A percentile compares a stretch with the other conserved stretches of the same genome.
These are phyloP conservation scores for Croton setiger DNA, from an alignment of 441 rosid species.

Conservation along the genomic window DNA sequence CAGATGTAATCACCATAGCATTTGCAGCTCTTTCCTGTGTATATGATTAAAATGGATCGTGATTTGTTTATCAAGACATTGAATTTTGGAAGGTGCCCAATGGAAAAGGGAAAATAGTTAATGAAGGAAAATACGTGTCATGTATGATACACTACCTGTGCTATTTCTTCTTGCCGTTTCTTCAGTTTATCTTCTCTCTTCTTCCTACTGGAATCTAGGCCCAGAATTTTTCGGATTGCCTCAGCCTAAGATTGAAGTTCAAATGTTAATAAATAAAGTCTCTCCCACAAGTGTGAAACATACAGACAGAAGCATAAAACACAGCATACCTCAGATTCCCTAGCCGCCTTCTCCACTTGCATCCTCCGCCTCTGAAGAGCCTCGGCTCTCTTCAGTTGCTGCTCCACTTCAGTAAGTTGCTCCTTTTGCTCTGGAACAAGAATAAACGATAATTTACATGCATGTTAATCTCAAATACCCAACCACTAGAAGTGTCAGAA, in stretches of 20 bases:
- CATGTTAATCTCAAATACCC: neutral
- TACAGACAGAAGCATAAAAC: conserved; percentile 9
- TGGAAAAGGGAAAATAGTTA: no score
- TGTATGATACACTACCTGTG: conserved; percentile 49
- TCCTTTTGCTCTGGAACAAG: conserved; percentile 64
- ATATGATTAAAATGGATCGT: conserved; percentile 4
- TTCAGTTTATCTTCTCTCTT: conserved; percentile 78
- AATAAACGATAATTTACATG: neutral
- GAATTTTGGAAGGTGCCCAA: neutral
- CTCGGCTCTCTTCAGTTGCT: conserved; percentile 86
- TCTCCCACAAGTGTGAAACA: neutral
- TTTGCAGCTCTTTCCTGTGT: conserved; percentile 75
- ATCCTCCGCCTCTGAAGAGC: conserved; percentile 89
- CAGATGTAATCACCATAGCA: conserved; percentile 41
- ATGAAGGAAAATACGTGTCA: neutral
- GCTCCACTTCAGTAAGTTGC: conserved; percentile 77
- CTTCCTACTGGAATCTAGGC: conserved; percentile 91
- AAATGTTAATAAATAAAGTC: neutral
- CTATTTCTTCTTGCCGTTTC: conserved; percentile 75
- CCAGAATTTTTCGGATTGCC: conserved; percentile 90
- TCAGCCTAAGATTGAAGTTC: conserved; percentile 48
- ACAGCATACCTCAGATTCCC: conserved; percentile 73
- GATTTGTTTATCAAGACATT: conserved; percentile 1
- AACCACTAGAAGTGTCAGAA: neutral
- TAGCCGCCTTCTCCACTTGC: conserved; percentile 89